Evolutionary conservation across 2,329 filamentous ascomycete species (phyloP).

Genomic region (Sporothrix brunneoviolacea): DNA sequence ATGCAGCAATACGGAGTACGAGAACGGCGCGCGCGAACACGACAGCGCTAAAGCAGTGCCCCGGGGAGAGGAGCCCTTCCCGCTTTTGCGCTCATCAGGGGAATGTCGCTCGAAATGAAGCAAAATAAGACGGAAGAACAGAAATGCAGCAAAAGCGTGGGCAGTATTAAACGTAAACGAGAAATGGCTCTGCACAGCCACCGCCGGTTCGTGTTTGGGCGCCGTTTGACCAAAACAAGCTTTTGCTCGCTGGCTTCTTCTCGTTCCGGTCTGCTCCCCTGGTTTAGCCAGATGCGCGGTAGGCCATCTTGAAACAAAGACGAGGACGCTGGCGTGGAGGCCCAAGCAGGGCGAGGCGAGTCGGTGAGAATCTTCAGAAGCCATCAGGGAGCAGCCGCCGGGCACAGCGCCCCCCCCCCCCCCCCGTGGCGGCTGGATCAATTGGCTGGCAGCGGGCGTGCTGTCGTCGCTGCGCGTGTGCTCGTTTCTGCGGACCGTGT

Average conservation of each 20-base stretch:
- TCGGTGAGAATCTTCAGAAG: neutral
- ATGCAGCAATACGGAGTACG: neutral
- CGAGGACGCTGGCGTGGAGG: neutral
- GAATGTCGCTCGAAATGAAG: neutral
- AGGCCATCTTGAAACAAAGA: conserved; percentile 1
- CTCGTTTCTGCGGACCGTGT: neutral
- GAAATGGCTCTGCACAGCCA: conserved; percentile 2
- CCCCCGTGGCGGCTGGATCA: neutral
- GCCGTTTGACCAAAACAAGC: neutral
- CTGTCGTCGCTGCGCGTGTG: neutral
- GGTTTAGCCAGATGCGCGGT: conserved; percentile 1
- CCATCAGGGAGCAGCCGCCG: conserved; percentile 1
- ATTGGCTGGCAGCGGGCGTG: conserved; percentile 3
- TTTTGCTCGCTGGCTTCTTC: neutral
- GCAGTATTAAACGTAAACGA: neutral
- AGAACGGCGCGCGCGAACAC: neutral
- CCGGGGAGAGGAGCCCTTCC: neutral
- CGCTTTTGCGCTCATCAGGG: neutral
- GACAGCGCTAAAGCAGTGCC: neutral
- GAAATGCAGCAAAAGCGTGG: neutral
- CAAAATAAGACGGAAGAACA: neutral
- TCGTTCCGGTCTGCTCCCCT: neutral
- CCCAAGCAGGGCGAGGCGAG: neutral
- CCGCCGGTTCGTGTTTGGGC: conserved; percentile 7
- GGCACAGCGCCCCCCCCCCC: neutral